These are phyloP conservation scores for Starmerella vaccinii DNA, from an alignment of 805 yeast genomes.

Conservation along the genomic window DNA sequence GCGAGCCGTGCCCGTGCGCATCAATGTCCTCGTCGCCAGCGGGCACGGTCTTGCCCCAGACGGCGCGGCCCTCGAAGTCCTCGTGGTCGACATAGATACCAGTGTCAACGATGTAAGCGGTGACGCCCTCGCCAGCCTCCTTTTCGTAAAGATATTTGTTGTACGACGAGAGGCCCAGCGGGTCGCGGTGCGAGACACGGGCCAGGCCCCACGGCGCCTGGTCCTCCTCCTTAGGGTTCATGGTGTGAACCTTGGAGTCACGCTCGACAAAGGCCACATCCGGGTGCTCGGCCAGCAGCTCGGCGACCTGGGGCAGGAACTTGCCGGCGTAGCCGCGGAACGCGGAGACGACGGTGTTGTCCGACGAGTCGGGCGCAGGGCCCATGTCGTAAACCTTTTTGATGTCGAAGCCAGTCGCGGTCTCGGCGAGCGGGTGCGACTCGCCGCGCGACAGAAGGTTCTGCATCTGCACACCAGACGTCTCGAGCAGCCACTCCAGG, in stretches of 20 bases:
- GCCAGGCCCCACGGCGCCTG: conserved; percentile 73
- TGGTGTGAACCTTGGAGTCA: conserved; percentile 46
- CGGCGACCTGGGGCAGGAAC: conserved; percentile 66
- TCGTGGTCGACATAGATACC: conserved; percentile 44
- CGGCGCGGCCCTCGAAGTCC: conserved; percentile 48
- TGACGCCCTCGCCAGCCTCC: conserved; percentile 36
- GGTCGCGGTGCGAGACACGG: conserved; percentile 54
- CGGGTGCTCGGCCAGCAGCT: conserved; percentile 52
- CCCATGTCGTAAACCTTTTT: conserved; percentile 39
- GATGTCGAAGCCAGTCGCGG: conserved; percentile 22
- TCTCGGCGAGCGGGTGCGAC: conserved; percentile 26
- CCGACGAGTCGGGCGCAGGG: background rate
- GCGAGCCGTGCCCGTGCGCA: conserved; percentile 52
- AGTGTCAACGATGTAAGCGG: conserved; percentile 47
- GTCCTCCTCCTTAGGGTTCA: conserved; percentile 42
- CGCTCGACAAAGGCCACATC: conserved; percentile 52
- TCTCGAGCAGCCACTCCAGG: conserved; percentile 48
- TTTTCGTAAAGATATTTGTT: conserved; percentile 51
- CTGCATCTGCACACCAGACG: conserved; percentile 25
- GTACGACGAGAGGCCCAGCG: conserved; percentile 48
- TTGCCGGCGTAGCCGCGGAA: conserved; percentile 77
- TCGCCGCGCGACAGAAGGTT: conserved; percentile 34
- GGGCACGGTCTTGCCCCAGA: conserved; percentile 47
- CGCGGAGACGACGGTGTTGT: conserved; percentile 14
- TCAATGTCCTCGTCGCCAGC: conserved; percentile 36